Evolutionary conservation across 805 yeast genomes (phyloP), one percentile per base, ranked within the genome.

Genomic region (Kuraishia piskuri): DNA sequence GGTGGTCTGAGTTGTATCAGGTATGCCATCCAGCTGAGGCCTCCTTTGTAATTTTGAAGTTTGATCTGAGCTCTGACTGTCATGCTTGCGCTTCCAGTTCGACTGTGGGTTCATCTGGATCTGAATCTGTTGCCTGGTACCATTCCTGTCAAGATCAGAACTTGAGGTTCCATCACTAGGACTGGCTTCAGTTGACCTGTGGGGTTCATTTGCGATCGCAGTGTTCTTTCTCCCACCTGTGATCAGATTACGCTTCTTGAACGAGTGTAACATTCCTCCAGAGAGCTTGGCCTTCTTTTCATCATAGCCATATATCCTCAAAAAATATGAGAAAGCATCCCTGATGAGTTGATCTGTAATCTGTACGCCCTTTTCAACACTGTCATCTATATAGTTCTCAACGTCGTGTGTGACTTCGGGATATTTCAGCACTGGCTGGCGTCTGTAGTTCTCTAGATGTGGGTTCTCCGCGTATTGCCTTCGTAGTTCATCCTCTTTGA

Each of bases 221-320:
- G 40, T n/a, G 14, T 31, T 31, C 40, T 31, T 31, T n/a, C 17
- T 31, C 9, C 40, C 40, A 10, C 40, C 40, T 31, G 40, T 12
- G 14, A 23, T 48, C 9, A 47, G 25, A 31, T 47, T 23, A 7
- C 49, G 26, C 50, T 58, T 63, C 52, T 68, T 68, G 54, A 69
- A 69, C 7, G 71, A 60, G 47, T 62, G 62, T 5, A 69, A 52
- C 72, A 69, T 65, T 0, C 73, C 73, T 4, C 66, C 59, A 22
- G 69, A 63, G n/a, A 67, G 48, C 48, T 57, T 64, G 40, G 63
- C 58, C n/a, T 55, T 54, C 2, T 55, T 46, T n/a, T 56, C 55
- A 7, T 59, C 51, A 49, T 64, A 55, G 2, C 70, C 69, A 46
- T 58, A 52, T 7, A 55, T 51, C n/a, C 55, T 54, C 48, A 57